Percentiles rank a stretch among this genome's conserved stretches.
Conservation (phyloP, 495 filamentous ascomycete genomes). For the Ascodesmis nigricans region DNA sequence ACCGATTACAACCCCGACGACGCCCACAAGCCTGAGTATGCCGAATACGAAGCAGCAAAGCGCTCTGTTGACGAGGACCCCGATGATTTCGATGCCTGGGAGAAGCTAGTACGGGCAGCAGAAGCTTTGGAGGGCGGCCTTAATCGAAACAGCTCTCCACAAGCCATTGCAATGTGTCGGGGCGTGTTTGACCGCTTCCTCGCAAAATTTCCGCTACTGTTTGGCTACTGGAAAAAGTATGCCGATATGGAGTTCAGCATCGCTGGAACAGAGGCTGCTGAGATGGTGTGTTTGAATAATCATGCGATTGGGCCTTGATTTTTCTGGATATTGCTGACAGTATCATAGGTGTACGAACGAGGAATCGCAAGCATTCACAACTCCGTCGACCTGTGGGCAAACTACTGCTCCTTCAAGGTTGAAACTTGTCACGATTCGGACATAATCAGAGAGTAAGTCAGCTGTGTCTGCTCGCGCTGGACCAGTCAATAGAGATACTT, state of each 20-base stretch:
- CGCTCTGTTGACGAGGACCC: constrained; percentile 38
- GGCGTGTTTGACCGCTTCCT: constrained; percentile 80
- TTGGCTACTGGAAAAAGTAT: constrained; percentile 99
- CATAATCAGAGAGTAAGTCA: constrained; percentile 98
- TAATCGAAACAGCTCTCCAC: constrained; percentile 87
- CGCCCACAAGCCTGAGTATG: constrained; percentile 21
- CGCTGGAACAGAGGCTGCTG: constrained; percentile 86
- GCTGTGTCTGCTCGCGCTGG: constrained; percentile 22
- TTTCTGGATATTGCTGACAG: constrained; percentile 1
- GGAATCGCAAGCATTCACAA: constrained; percentile 81
- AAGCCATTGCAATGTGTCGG: constrained; percentile 67
- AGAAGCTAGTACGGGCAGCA: constrained; percentile 64
- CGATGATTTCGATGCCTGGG: constrained; percentile 89
- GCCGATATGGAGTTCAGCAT: constrained; percentile 94
- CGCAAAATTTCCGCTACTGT: constrained; percentile 83
- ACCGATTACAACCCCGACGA: constrained; percentile 15
- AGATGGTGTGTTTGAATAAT: constrained; percentile 49
- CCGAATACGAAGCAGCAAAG: constrained; percentile 20
- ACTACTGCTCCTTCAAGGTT: constrained; percentile 93
- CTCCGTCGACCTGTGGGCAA: constrained; percentile 89
- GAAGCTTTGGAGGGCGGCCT: constrained; percentile 79
- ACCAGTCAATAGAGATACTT: too few species aligned
- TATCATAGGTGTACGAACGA: constrained; percentile 65
- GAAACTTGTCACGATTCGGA: constrained; percentile 88
- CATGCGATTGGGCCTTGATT: too few species aligned